These are phyloP conservation scores for Diaporthe sp. DNA, from an alignment of 2,329 filamentous ascomycete species.

Conservation along the genomic window DNA sequence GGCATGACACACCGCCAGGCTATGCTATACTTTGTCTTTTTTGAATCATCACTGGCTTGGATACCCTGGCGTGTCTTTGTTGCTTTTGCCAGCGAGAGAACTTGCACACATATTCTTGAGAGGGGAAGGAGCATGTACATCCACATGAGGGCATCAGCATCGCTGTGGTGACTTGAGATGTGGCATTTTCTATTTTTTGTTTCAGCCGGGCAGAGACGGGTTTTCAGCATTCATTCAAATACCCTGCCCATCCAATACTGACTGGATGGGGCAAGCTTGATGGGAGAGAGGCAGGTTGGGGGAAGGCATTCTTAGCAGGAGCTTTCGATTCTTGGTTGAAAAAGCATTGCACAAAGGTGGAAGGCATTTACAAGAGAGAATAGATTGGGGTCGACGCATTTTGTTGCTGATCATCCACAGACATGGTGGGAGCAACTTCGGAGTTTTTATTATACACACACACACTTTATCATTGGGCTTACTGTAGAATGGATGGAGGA, in stretches of 20 bases:
- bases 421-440: constrained; percentile 11
- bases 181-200: neutral
- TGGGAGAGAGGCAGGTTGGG: neutral
- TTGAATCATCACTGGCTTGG: constrained; percentile 33
- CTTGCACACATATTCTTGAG: constrained; percentile 25
- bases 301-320: constrained; percentile 2
- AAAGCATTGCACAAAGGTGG: constrained; percentile 5
- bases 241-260: constrained; percentile 16
- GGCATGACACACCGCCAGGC: neutral
- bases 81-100: constrained; percentile 13
- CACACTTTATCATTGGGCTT: constrained; percentile 20
- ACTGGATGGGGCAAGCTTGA: constrained; percentile 15
- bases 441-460: constrained; percentile 23
- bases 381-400: constrained; percentile 19
- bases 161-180: neutral
- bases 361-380: constrained; percentile 18
- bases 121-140: neutral
- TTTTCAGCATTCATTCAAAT: constrained; percentile 14
- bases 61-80: constrained; percentile 30
- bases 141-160: neutral
- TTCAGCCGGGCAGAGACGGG: neutral
- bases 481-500: constrained; percentile 11
- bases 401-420: constrained; percentile 13
- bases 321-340: constrained; percentile 26
- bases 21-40: neutral